Evolutionary conservation across 371 early-diverging fungal species (phyloP), one percentile per base, ranked within the genome.

Genomic region (Mortierella sp.): DNA sequence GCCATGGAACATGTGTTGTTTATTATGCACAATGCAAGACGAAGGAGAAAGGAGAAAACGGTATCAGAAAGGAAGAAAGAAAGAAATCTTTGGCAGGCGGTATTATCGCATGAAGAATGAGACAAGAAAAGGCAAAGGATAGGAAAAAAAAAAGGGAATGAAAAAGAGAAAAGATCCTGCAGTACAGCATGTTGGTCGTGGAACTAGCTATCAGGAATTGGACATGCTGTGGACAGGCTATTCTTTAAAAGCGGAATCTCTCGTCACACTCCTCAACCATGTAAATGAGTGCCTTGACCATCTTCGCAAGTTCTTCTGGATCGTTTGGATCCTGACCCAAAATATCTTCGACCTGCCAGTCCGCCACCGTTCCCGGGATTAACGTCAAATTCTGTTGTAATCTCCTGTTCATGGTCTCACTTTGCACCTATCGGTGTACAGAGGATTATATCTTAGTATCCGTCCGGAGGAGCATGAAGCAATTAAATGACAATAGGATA

Each of bases 321-420:
- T 30, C 50, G 15, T 14, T 34, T 2, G 65, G 47, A 39, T 51
- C 54, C 15, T 28, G 14, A 7, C 73, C 73, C 15, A 72, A 24
- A 48, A 72, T 48, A 7, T 58, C 67, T 2, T 56, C 50, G 6
- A 58, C 60, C 6, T 46, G 34, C 75, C 75, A 67, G 23, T 63
- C 60, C 9, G 68, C 75, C n/a, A 59, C 50, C 26, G 63, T 41
- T 34, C 75, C 64, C 14, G 58, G 64, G 8, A 50, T 68, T 23
- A 73, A 44, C 14, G 49, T 50, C 41, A 62, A 50, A n/a, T 73
- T 72, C 4, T 50, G 37, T 12, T 28, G 43, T 37, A 72, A 31
- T 6, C 46, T 24, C 15, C 19, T 43, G 39, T 47, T 48, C 3
- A 58, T 21, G 7, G 9, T 39, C 6, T 67, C 64, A 44, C 49